A percentile compares a stretch with the other conserved stretches of the same genome.
phyloP scores from a whole-genome alignment of 352 stramenopile genomes.

The Aphanomyces astaci region DNA sequence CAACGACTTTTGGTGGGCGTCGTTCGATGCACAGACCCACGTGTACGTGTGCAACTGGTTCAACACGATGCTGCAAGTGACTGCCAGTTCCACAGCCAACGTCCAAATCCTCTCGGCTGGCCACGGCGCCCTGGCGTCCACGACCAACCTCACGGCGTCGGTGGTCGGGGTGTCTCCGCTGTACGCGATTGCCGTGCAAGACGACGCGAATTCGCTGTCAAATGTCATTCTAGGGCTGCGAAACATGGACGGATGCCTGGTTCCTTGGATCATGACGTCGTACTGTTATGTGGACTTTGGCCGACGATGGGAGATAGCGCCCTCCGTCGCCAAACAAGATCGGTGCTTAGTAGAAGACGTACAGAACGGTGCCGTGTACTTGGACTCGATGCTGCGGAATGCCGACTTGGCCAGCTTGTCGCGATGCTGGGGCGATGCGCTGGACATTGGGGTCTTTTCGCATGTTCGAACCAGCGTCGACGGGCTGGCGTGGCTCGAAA shows the following conservation, averaged over 20 bases:
- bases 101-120: not conserved
- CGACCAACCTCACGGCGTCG: not conserved
- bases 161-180: not conserved
- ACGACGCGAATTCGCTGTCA: slow-evolving; percentile 4
- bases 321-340: not conserved
- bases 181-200: slow-evolving; percentile 1
- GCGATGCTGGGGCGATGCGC: not conserved
- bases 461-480: not conserved
- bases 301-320: slow-evolving; percentile 6
- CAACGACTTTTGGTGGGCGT: slow-evolving; percentile 24
- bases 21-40: not conserved
- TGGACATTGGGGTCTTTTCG: slow-evolving; percentile 3
- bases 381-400: slow-evolving; percentile 13
- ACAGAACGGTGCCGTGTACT: slow-evolving; percentile 9
- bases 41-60: slow-evolving; percentile 9
- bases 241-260: not conserved
- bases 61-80: slow-evolving; percentile 3
- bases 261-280: slow-evolving; percentile 6
- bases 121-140: not conserved
- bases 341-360: not conserved
- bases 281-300: slow-evolving; percentile 17
- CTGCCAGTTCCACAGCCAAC: too few species aligned
- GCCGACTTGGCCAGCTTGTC: not conserved
- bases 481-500: not conserved
- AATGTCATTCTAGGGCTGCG: not conserved